Conservation (phyloP, 1,284 basidiomycete genomes). For the Cutaneotrichosporon sp. region DNA sequence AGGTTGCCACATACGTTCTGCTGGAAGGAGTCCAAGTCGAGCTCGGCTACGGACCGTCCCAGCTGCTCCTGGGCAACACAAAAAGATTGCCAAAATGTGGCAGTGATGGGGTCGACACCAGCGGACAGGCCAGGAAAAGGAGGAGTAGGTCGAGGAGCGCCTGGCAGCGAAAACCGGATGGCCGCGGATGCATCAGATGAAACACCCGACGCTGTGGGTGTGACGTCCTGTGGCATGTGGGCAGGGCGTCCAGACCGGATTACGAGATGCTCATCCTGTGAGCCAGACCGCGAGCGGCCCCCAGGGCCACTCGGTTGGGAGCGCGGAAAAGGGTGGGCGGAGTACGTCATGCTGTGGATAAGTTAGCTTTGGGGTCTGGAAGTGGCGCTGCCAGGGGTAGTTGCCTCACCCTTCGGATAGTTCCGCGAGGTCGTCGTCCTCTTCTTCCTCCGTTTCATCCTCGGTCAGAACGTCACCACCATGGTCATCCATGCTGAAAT, state of each 20-base stretch:
- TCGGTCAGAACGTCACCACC: constrained; percentile 26
- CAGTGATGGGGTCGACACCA: constrained; percentile 17
- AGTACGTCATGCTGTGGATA: constrained; percentile 14
- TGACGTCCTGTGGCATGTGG: constrained; percentile 14
- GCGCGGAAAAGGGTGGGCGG: constrained; percentile 18
- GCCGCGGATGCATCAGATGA: constrained; percentile 12
- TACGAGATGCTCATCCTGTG: constrained; percentile 18
- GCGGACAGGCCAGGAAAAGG: constrained; percentile 33
- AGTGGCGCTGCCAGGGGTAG: constrained; percentile 9
- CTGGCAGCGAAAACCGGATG: constrained; percentile 8
- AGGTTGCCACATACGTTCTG: constrained; percentile 28
- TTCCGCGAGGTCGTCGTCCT: constrained; percentile 39
- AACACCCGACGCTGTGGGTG: constrained; percentile 6
- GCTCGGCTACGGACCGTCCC: constrained; percentile 27
- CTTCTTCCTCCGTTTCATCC: constrained; percentile 37
- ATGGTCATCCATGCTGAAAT: constrained; percentile 21
- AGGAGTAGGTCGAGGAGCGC: constrained; percentile 21
- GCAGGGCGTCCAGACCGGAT: constrained; percentile 23
- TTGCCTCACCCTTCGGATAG: constrained; percentile 18
- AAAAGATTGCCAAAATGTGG: constrained; percentile 39
- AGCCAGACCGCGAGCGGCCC: constrained; percentile 18
- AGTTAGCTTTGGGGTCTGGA: constrained; percentile 8
- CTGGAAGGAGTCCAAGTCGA: constrained; percentile 41
- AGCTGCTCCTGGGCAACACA: constrained; percentile 38
- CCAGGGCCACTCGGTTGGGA: constrained; percentile 5